Percentiles rank a stretch among this genome's conserved stretches.
These are phyloP conservation scores for Quercus variabilis DNA, from an alignment of 306 rosid species.

Conservation along the genomic window DNA sequence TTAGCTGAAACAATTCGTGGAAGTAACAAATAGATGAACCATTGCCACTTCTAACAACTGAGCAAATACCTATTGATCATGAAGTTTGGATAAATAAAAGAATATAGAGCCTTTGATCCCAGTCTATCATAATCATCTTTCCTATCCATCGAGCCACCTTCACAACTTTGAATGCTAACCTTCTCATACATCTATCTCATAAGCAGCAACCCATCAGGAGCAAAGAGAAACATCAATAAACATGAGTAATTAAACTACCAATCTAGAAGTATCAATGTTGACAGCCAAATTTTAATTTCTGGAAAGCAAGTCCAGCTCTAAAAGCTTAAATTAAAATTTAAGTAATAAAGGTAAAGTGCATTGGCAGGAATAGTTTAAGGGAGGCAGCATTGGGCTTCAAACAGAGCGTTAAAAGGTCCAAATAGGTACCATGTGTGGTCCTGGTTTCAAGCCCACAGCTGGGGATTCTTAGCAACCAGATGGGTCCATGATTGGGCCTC, in stretches of 20 bases:
- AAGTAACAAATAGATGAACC: neutral
- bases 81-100: constrained; percentile 85
- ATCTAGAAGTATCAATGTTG: neutral
- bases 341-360: too few species aligned
- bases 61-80: constrained; percentile 80
- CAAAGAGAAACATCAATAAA: neutral
- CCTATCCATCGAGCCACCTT: constrained; percentile 33
- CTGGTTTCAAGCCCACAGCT: too few species aligned
- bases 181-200: constrained; percentile 58
- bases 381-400: too few species aligned
- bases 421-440: too few species aligned
- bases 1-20: constrained; percentile 13
- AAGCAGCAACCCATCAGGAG: constrained; percentile 21
- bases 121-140: constrained; percentile 58
- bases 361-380: too few species aligned
- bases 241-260: constrained; percentile 15
- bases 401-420: too few species aligned
- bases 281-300: too few species aligned
- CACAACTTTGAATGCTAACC: constrained; percentile 90
- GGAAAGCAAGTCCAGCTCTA: too few species aligned
- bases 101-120: constrained; percentile 73
- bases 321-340: too few species aligned
- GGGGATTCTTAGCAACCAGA: too few species aligned
- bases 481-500: too few species aligned
- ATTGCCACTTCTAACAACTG: constrained; percentile 4